Percentiles rank a stretch among this genome's conserved stretches.
These are phyloP conservation scores for Datura wrightii DNA, from an alignment of 257 asterid species.

Conservation along the genomic window DNA sequence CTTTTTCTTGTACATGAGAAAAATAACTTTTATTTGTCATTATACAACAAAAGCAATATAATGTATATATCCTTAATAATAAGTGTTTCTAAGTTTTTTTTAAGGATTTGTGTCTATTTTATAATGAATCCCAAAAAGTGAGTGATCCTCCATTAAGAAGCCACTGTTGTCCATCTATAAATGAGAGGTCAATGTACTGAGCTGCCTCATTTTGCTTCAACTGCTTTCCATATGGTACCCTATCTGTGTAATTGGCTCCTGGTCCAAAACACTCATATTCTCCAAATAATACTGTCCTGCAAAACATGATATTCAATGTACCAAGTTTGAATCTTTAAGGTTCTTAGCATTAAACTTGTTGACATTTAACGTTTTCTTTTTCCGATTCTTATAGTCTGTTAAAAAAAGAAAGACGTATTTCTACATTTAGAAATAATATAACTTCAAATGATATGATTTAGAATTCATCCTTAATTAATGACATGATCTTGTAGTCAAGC, in stretches of 20 bases:
- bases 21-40: neutral
- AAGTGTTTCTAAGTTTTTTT: neutral
- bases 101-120: neutral
- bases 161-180: constrained; percentile 79
- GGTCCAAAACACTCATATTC: constrained; percentile 72
- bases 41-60: neutral
- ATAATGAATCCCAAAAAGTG: neutral
- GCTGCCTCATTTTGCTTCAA: constrained; percentile 65
- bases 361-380: too few species aligned
- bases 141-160: constrained; percentile 37
- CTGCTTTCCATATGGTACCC: constrained; percentile 68
- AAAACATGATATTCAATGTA: neutral
- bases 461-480: neutral
- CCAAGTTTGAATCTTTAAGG: neutral
- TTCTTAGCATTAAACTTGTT: too few species aligned
- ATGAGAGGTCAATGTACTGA: constrained; percentile 58
- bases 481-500: neutral
- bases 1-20: neutral
- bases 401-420: neutral
- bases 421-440: neutral
- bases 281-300: constrained; percentile 76
- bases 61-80: neutral
- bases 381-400: neutral
- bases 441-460: neutral
- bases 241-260: constrained; percentile 56